Evolutionary conservation across 305 asterid species (phyloP).

Genomic region (Andrographis paniculata): DNA sequence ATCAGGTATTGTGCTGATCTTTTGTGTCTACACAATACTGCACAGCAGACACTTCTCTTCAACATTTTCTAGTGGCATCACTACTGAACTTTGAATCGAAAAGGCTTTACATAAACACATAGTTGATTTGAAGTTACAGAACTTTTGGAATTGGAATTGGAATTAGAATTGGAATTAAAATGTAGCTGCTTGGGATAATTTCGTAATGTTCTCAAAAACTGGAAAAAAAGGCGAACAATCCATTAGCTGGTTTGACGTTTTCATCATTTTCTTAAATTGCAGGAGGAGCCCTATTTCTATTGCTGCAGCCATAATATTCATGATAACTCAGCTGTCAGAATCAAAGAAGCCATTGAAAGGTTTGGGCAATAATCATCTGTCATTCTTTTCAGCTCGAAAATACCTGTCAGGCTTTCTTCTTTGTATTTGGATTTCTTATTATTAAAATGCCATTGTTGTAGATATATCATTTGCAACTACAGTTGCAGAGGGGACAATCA

Average conservation of each 20-base stretch:
- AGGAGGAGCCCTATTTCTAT: slow-evolving; percentile 67
- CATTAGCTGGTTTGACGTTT: not conserved
- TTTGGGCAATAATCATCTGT: slow-evolving; percentile 16
- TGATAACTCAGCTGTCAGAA: slow-evolving; percentile 51
- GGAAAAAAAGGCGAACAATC: too few relatives aligned
- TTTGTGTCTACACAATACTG: not conserved
- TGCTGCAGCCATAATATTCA: slow-evolving; percentile 54
- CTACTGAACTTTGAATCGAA: too few relatives aligned
- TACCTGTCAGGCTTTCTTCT: not conserved
- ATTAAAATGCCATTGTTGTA: slow-evolving; percentile 13
- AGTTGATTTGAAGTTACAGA: too few relatives aligned
- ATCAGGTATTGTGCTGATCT: slow-evolving; percentile 42
- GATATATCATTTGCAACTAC: slow-evolving; percentile 78
- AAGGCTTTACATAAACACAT: too few relatives aligned
- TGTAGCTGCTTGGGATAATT: too few relatives aligned
- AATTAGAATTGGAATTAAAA: too few relatives aligned
- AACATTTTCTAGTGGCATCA: too few relatives aligned
- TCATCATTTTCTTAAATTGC: slow-evolving; percentile 11
- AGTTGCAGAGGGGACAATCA: slow-evolving; percentile 87
- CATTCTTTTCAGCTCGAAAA: not conserved
- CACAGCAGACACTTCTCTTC: not conserved
- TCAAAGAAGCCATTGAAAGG: slow-evolving; percentile 76
- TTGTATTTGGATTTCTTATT: slow-evolving; percentile 3
- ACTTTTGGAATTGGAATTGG: too few relatives aligned
- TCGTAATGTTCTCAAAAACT: not conserved